Evolutionary conservation across 2,329 filamentous ascomycete genomes (phyloP).

Genomic region (Trichoderma sp.): DNA sequence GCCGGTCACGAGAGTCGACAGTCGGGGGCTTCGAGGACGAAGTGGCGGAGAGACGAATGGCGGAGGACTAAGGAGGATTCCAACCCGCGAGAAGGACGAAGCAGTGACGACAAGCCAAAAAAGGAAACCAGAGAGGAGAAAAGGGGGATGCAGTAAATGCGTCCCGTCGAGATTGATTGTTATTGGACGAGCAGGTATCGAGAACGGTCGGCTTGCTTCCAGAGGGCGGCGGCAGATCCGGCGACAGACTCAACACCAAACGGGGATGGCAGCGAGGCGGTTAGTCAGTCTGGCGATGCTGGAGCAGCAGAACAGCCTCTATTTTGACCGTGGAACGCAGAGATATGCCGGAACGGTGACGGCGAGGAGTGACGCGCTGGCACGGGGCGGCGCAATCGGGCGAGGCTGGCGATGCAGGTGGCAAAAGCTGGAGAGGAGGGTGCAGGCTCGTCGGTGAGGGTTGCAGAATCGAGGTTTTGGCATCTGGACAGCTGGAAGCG

Average conservation of each 20-base stretch:
- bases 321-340: neutral
- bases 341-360: neutral
- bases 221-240: conserved; percentile 8
- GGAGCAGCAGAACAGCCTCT: neutral
- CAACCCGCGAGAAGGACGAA: neutral
- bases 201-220: conserved; percentile 2
- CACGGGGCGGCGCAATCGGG: conserved; percentile 17
- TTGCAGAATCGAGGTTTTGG: conserved; percentile 26
- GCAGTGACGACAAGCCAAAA: neutral
- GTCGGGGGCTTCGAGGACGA: neutral
- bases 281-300: neutral
- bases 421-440: neutral
- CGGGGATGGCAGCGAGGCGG: neutral
- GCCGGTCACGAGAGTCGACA: neutral
- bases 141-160: neutral
- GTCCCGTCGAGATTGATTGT: neutral
- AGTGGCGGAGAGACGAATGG: conserved; percentile 17
- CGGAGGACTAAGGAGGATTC: neutral
- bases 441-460: conserved; percentile 23
- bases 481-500: conserved; percentile 25
- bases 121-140: neutral
- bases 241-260: neutral
- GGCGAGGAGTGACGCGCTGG: conserved; percentile 2
- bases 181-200: neutral
- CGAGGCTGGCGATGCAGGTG: conserved; percentile 14